phyloP scores from a whole-genome alignment of 106 monocot species.

The Allium sativum region DNA sequence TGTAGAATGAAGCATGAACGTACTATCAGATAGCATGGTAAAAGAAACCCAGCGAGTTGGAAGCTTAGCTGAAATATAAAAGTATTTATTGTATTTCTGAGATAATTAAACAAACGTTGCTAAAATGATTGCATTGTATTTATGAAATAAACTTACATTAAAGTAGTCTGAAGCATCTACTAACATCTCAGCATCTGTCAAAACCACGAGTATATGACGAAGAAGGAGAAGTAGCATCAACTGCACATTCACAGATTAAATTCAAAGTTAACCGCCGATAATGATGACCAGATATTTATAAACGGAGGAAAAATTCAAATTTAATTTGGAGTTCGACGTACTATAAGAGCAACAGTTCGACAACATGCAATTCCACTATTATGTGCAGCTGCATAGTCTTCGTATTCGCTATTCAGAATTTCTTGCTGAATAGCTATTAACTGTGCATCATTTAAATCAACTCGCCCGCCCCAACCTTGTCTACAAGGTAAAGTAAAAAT shows the following conservation, averaged over 20 bases:
- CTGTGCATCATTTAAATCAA: conserved; percentile 63
- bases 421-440: conserved; percentile 78
- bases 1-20: conserved; percentile 61
- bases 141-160: conserved; percentile 40
- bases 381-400: conserved; percentile 52
- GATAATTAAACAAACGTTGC: background rate
- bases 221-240: conserved; percentile 74
- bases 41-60: conserved; percentile 67
- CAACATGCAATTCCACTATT: conserved; percentile 63
- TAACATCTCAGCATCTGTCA: conserved; percentile 36
- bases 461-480: conserved; percentile 58
- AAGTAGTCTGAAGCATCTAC: conserved; percentile 57
- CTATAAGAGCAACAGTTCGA: conserved; percentile 59
- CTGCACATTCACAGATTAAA: conserved; percentile 19
- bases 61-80: conserved; percentile 47
- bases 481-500: conserved; percentile 15
- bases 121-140: background rate
- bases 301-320: background rate
- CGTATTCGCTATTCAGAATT: conserved; percentile 67
- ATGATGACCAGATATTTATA: background rate
- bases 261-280: background rate
- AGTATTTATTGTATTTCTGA: background rate
- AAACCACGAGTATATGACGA: conserved; percentile 54
- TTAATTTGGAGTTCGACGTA: conserved; percentile 16
- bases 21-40: conserved; percentile 76